Evolutionary conservation across 192 early-diverging fungal species (phyloP), one percentile per base, ranked within the genome.

Genomic region (Rhizoclosmatium sp.): DNA sequence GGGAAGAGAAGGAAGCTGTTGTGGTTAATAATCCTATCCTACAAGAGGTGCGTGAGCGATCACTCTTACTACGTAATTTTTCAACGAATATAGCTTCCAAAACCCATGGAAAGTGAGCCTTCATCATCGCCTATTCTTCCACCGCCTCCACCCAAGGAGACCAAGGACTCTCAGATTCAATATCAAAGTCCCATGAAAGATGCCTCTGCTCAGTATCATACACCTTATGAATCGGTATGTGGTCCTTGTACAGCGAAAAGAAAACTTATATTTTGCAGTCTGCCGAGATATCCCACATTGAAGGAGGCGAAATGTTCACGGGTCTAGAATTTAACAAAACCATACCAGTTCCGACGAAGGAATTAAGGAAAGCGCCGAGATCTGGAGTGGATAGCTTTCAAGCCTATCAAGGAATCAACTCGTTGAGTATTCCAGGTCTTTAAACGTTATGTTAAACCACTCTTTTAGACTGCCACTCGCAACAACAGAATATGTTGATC

Each of bases 181-280:
- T 76, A 67, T 48, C 21, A 56, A 21, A 76, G 75, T 48, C 75
- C 75, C 14, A 44, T 64, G n/a, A 76, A 67, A 42, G 75, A 76
- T 14, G 65, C 47, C 10, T 54, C 75, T 10, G 64, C 49, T 21
- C 75, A 76, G 47, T 76, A 76, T 47, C 19, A 67, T 46, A 76
- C 75, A 7, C 75, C 75, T 45, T 76, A 76, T 54, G 62, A 76
- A 76, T 76, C 75, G 16, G 75, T 76, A 19, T 54, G 51, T 7
- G 51, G 5, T 54, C 16, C 16, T 54, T 54, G 5, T 54, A 16
- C 16, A 7, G 71, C 42, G 64, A 65, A 54, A 16, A 54, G 16
- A 54, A 16, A 1, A 1, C 14, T 69, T 69, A 47, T 40, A 4
- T 10, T 16, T 69, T 2, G 66, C 46, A 76, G 75, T 76, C 75